Evolutionary conservation across 1,284 basidiomycete species (phyloP).

Genomic region (Tylopilus sp.): DNA sequence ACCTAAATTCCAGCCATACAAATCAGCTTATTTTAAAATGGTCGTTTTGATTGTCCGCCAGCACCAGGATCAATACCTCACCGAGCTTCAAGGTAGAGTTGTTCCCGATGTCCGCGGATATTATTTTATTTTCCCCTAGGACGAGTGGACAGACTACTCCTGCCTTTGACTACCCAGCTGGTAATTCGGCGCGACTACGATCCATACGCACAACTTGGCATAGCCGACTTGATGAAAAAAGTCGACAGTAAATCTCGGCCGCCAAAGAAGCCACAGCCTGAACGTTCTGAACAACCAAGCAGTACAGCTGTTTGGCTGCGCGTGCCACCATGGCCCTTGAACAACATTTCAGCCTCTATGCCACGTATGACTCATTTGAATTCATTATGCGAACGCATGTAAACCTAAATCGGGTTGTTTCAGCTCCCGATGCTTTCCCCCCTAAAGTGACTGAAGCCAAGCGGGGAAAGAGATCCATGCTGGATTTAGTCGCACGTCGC

Average conservation of each 20-base stretch:
- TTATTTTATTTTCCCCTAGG: conserved; percentile 15
- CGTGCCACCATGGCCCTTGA: conserved; percentile 27
- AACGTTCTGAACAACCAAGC: conserved; percentile 8
- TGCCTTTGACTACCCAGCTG: conserved; percentile 29
- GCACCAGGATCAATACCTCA: conserved; percentile 20
- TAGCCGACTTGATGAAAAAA: conserved; percentile 34
- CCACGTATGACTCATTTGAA: conserved; percentile 25
- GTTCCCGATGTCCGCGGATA: not conserved
- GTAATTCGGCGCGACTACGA: conserved; percentile 28
- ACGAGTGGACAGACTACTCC: conserved; percentile 28
- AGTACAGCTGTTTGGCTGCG: conserved; percentile 12
- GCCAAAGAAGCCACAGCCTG: conserved; percentile 19
- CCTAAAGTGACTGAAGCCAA: conserved; percentile 20
- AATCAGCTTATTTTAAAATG: conserved; percentile 36
- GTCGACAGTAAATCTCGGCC: conserved; percentile 17
- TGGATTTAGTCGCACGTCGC: conserved; percentile 14
- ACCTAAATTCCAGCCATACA: conserved; percentile 28
- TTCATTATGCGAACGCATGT: not conserved
- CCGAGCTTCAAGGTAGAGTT: conserved; percentile 25
- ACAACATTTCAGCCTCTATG: conserved; percentile 30
- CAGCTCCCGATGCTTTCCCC: conserved; percentile 32
- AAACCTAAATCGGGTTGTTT: conserved; percentile 8
- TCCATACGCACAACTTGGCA: conserved; percentile 36
- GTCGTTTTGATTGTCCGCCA: conserved; percentile 32
- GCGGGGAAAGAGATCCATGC: conserved; percentile 13